phyloP scores from a whole-genome alignment of 495 filamentous ascomycete genomes.

The Daldinia bambusicola region DNA sequence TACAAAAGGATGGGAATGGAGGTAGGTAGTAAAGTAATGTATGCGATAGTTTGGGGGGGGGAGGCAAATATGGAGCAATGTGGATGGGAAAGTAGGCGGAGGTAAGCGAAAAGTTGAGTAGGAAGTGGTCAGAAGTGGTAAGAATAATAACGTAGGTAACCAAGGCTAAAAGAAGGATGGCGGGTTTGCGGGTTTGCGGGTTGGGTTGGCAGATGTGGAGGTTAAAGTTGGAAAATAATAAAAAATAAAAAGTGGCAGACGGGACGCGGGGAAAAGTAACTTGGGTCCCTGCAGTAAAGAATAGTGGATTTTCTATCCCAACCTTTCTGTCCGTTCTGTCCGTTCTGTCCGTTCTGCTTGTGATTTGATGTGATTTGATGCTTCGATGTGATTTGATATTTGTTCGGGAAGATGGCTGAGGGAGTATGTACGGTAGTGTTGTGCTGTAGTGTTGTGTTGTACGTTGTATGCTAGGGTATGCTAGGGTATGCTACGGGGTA shows the following conservation, averaged over 20 bases:
- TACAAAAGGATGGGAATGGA: neutral
- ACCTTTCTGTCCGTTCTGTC: constrained; percentile 10
- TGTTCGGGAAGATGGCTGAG: neutral
- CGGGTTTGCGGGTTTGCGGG: constrained; percentile 30
- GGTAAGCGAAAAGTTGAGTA: neutral
- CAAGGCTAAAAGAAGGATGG: constrained; percentile 25
- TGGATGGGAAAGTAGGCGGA: constrained; percentile 7
- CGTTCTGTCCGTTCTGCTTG: constrained; percentile 22
- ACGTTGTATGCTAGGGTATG: neutral
- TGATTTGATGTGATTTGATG: constrained; percentile 19
- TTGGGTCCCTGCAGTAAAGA: constrained; percentile 41
- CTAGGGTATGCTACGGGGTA: constrained; percentile 6
- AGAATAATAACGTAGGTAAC: neutral
- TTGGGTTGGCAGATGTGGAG: constrained; percentile 35
- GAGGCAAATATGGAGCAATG: neutral
- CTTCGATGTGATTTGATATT: constrained; percentile 2
- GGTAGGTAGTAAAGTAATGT: neutral
- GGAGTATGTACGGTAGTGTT: neutral
- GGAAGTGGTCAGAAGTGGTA: too few relatives aligned
- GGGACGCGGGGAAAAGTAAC: constrained; percentile 37
- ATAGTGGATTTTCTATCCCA: constrained; percentile 24
- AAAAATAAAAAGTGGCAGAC: constrained; percentile 4
- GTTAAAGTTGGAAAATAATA: constrained; percentile 34
- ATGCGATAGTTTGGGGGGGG: neutral
- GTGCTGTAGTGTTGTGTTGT: neutral